These are phyloP conservation scores for Murraya koenigii DNA, from an alignment of 345 rosid species.

Conservation along the genomic window DNA sequence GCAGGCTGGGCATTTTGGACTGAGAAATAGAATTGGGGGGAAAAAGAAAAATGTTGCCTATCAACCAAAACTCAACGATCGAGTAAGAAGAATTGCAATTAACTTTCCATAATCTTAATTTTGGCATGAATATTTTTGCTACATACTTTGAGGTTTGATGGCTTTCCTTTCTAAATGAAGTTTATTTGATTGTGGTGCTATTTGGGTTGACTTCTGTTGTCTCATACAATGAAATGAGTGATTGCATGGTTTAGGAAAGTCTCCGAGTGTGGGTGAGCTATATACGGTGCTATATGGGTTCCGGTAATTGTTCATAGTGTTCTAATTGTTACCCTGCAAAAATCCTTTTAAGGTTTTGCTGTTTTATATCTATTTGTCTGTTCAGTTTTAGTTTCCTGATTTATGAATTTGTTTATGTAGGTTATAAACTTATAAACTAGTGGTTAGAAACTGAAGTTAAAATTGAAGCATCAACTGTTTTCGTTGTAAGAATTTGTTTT, in stretches of 20 bases:
- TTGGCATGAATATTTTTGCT: conserved; percentile 1
- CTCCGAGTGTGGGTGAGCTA: conserved; percentile 65
- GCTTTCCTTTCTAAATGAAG: background rate
- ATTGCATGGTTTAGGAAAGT: conserved; percentile 66
- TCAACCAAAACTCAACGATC: conserved; percentile 86
- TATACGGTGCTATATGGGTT: background rate
- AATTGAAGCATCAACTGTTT: too few species aligned
- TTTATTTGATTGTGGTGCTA: background rate
- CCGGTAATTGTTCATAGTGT: background rate
- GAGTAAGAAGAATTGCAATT: conserved; percentile 43
- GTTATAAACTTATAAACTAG: too few species aligned
- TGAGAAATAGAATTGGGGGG: conserved; percentile 70
- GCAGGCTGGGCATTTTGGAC: conserved; percentile 66
- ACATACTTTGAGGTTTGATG: conserved; percentile 5
- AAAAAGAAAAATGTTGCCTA: conserved; percentile 83
- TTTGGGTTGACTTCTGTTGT: conserved; percentile 18
- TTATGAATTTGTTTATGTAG: too few species aligned
- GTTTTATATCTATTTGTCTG: too few species aligned
- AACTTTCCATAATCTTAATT: conserved; percentile 2
- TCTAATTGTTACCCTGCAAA: background rate
- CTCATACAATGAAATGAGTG: conserved; percentile 71
- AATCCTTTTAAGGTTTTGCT: too few species aligned
- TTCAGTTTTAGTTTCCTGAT: too few species aligned
- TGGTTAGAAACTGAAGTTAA: too few species aligned
- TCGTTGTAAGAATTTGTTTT: too few species aligned